phyloP scores from a whole-genome alignment of 2,329 filamentous ascomycete species.

The Zasmidium angulare region DNA sequence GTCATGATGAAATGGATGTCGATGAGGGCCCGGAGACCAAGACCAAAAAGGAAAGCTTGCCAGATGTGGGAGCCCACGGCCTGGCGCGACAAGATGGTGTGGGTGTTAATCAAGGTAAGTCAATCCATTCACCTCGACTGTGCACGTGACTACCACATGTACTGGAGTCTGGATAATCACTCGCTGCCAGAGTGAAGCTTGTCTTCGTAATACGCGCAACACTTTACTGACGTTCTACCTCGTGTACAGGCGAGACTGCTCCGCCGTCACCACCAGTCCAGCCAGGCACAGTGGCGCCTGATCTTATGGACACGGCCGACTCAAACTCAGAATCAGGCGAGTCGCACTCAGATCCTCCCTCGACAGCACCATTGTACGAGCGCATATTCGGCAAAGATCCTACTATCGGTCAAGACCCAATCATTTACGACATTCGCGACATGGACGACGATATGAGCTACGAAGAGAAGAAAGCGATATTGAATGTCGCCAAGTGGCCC shows the following conservation, averaged over 20 bases:
- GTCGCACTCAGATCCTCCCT: slow-evolving; percentile 57
- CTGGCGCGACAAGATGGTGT: slow-evolving; percentile 64
- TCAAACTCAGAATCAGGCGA: slow-evolving; percentile 59
- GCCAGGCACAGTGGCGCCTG: slow-evolving; percentile 30
- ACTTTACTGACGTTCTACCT: slow-evolving; percentile 11
- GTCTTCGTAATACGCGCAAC: neutral
- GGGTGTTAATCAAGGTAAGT: slow-evolving; percentile 58
- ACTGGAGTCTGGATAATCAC: neutral
- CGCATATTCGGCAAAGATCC: slow-evolving; percentile 86
- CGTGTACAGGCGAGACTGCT: slow-evolving; percentile 25
- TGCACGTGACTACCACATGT: neutral
- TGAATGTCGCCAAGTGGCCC: slow-evolving; percentile 82
- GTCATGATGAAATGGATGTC: slow-evolving; percentile 39
- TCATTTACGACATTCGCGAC: slow-evolving; percentile 86
- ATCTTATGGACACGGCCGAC: slow-evolving; percentile 61
- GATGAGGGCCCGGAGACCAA: slow-evolving; percentile 57
- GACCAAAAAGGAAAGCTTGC: slow-evolving; percentile 69
- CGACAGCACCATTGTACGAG: slow-evolving; percentile 70
- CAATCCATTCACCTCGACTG: neutral
- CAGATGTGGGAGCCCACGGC: slow-evolving; percentile 62
- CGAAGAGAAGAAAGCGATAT: slow-evolving; percentile 84
- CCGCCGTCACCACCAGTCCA: slow-evolving; percentile 34
- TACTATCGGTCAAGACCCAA: slow-evolving; percentile 85
- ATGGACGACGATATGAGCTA: slow-evolving; percentile 73
- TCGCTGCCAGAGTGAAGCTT: neutral